Evolutionary conservation across 441 rosid genomes (phyloP), one percentile per base, ranked within the genome.

Genomic region (Populus hybrid): DNA sequence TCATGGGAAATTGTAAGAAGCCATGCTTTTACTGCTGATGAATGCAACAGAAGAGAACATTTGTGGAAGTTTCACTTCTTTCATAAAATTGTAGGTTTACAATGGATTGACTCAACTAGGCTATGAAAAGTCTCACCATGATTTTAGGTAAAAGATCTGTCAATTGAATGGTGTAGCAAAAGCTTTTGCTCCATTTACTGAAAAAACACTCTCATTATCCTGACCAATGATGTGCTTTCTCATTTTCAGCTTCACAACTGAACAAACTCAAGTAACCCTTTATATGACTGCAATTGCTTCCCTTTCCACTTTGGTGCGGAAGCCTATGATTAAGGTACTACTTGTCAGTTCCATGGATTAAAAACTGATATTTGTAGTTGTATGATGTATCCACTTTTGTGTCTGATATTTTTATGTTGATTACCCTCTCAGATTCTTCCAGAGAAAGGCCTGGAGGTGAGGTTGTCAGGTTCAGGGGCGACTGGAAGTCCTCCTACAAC

Each of bases 81-180:
- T 70, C 21, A 53, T 80, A 69, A 64, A 73, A 69, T 80, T 78
- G 76, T 85, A 95, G 99, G 90, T 95, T 68, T 87, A 91, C 74
- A 90, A 95, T 83, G 98, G 99, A 78, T 79, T 94, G 92, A 95
- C 97, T 78, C 98, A 92, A 72, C 81, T 77, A 69, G 99, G 99
- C 72, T 95, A 86, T 81, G 95, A 91, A 76, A 90, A 83, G 73
- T 80, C 90, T 33, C 81, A 75, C 38, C 81, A 8, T 72, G 93
- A 88, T 38, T 95, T 85, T 79, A 92, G 97, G 99, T 92, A 84
- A 76, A 64, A 29, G 31, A 76, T 67, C 40, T 75, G 20, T 14
- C 9, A 26, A 9, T 45, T 70, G 16, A 21, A 36, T 67, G 8
- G 11, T 23, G 26, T 74, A 45, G 53, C 12, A 18, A 1, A 76